These are phyloP conservation scores for Calonectria fujianensis DNA, from an alignment of 2,329 filamentous ascomycete genomes.

Conservation along the genomic window DNA sequence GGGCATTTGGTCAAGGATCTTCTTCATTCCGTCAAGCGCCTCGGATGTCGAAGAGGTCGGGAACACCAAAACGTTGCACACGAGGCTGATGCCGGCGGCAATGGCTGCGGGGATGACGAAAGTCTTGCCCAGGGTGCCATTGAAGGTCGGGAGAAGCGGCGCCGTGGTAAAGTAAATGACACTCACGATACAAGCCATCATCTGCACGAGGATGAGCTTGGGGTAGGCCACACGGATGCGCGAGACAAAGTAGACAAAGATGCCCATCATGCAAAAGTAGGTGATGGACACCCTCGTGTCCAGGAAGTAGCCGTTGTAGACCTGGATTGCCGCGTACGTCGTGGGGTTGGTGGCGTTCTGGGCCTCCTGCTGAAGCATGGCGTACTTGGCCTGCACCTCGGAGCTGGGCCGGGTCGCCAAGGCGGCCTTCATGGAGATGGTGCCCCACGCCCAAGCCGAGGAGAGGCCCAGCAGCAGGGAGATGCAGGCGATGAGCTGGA, in stretches of 20 bases:
- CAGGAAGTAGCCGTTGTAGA: constrained; percentile 46
- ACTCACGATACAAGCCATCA: constrained; percentile 69
- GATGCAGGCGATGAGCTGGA: constrained; percentile 42
- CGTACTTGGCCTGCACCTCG: constrained; percentile 42
- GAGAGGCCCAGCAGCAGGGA: constrained; percentile 43
- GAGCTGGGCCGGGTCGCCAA: constrained; percentile 44
- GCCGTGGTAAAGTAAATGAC: constrained; percentile 67
- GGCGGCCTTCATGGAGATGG: constrained; percentile 48
- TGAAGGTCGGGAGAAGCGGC: constrained; percentile 64
- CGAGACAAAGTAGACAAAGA: constrained; percentile 52
- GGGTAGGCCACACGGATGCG: constrained; percentile 66
- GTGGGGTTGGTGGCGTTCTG: constrained; percentile 46
- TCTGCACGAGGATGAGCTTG: constrained; percentile 65
- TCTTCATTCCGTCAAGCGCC: constrained; percentile 56
- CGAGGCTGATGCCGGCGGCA: constrained; percentile 66
- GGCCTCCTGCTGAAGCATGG: constrained; percentile 39
- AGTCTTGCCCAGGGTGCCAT: constrained; percentile 57
- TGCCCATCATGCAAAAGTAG: constrained; percentile 48
- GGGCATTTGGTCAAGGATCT: constrained; percentile 27
- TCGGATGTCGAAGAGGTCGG: constrained; percentile 69
- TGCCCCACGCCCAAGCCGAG: constrained; percentile 47
- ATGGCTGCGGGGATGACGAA: constrained; percentile 62
- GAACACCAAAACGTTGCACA: constrained; percentile 67
- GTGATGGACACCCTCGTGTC: constrained; percentile 46
- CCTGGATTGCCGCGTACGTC: constrained; percentile 38